Evolutionary conservation across 1,284 basidiomycete species (phyloP).

Genomic region (Ceratobasidium theobromae): DNA sequence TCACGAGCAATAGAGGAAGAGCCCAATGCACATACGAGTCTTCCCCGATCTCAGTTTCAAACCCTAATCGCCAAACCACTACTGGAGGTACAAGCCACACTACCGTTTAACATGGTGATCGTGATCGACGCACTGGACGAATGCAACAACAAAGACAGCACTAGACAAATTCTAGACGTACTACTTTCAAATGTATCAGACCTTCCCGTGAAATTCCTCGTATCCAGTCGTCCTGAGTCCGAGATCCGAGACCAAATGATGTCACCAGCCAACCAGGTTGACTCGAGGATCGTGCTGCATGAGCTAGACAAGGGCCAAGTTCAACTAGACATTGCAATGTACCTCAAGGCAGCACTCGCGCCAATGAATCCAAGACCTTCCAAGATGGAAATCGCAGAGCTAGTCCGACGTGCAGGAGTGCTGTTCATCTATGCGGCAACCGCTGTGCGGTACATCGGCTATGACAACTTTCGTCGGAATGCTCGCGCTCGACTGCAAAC

Average conservation of each 20-base stretch:
- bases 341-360: too few relatives aligned
- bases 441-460: neutral
- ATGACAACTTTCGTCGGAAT: neutral
- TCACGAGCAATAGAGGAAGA: neutral
- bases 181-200: too few relatives aligned
- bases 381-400: neutral
- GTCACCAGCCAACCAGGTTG: too few relatives aligned
- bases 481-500: neutral
- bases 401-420: neutral
- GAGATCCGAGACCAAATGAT: neutral
- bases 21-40: neutral
- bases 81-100: neutral
- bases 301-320: too few relatives aligned
- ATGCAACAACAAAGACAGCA: neutral
- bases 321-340: too few relatives aligned
- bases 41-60: neutral
- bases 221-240: neutral
- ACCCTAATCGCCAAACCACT: too few relatives aligned
- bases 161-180: neutral
- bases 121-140: slow-evolving; percentile 3
- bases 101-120: neutral
- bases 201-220: neutral
- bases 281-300: too few relatives aligned
- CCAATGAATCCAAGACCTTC: too few relatives aligned
- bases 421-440: slow-evolving; percentile 1